Conservation (phyloP, 2,329 filamentous ascomycete genomes). For the Phyllosticta paracitricarpa region DNA sequence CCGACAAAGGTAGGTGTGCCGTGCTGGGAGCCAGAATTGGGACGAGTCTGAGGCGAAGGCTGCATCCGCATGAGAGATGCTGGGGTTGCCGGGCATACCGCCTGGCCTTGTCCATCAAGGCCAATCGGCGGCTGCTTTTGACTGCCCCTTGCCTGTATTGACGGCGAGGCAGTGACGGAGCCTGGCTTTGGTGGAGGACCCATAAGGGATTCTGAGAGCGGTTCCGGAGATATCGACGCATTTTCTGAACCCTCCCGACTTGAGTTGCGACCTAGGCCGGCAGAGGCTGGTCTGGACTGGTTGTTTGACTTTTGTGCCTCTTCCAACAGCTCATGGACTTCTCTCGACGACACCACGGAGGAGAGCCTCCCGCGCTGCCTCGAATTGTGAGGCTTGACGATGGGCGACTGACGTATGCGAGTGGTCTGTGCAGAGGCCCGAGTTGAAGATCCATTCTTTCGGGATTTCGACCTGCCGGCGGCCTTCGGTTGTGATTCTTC, state of each 20-base stretch:
- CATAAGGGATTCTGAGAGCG: slow-evolving; percentile 37
- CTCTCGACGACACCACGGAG: slow-evolving; percentile 35
- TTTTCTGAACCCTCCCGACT: slow-evolving; percentile 33
- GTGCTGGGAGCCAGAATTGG: background rate
- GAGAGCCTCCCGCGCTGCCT: slow-evolving; percentile 25
- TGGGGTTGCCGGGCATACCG: slow-evolving; percentile 53
- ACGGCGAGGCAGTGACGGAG: slow-evolving; percentile 58
- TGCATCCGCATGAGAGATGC: slow-evolving; percentile 66
- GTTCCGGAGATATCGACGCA: slow-evolving; percentile 42
- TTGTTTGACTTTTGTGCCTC: slow-evolving; percentile 23
- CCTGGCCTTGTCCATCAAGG: background rate
- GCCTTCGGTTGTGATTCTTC: slow-evolving; percentile 21
- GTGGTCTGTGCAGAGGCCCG: slow-evolving; percentile 31
- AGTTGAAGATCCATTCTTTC: slow-evolving; percentile 34
- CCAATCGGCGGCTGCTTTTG: slow-evolving; percentile 25
- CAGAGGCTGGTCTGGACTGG: slow-evolving; percentile 11
- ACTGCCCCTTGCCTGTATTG: slow-evolving; percentile 42
- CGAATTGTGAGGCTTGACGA: slow-evolving; percentile 59
- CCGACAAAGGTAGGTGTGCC: slow-evolving; percentile 16
- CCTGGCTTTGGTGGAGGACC: slow-evolving; percentile 54
- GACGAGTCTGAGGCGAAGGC: slow-evolving; percentile 21
- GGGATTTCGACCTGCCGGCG: slow-evolving; percentile 33
- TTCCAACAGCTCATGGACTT: slow-evolving; percentile 32
- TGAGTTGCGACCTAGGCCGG: slow-evolving; percentile 13
- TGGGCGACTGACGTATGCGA: slow-evolving; percentile 60